These are phyloP conservation scores for Hypoxylon crocopeplum DNA, from an alignment of 495 filamentous ascomycete species.

Conservation along the genomic window DNA sequence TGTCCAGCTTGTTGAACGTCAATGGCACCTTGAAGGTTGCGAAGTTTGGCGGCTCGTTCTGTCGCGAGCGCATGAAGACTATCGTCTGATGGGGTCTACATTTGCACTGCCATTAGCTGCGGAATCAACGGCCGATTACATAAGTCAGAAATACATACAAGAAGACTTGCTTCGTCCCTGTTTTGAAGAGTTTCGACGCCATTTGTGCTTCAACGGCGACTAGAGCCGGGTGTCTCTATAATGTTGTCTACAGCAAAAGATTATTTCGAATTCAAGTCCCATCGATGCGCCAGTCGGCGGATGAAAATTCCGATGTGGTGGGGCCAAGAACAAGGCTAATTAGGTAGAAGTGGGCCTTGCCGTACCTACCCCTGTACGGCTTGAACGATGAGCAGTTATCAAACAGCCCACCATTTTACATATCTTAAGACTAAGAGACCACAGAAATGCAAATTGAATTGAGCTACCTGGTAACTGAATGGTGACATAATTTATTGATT, in stretches of 20 bases:
- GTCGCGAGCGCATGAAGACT: conserved; percentile 71
- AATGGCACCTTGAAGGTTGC: conserved; percentile 87
- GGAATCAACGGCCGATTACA: background rate
- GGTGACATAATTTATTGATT: background rate
- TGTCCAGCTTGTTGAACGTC: conserved; percentile 87
- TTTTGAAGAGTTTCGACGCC: conserved; percentile 36
- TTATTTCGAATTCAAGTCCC: conserved; percentile 12
- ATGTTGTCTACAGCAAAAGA: too few species aligned
- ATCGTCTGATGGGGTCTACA: conserved; percentile 78
- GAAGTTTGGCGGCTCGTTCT: conserved; percentile 73
- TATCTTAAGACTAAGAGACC: too few species aligned
- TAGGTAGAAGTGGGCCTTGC: too few species aligned
- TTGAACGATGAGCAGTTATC: too few species aligned
- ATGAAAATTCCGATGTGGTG: conserved; percentile 37
- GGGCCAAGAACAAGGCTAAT: too few species aligned
- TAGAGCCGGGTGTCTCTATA: background rate
- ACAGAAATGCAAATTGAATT: background rate
- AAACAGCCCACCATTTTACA: too few species aligned
- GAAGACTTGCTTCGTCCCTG: conserved; percentile 69
- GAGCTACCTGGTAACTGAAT: background rate
- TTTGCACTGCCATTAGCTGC: conserved; percentile 5
- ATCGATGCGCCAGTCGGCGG: conserved; percentile 13
- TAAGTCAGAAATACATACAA: conserved; percentile 58
- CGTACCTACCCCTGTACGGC: too few species aligned
- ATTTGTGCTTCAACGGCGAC: conserved; percentile 22